phyloP scores from a whole-genome alignment of 2,329 filamentous ascomycete genomes.

The Lanzia echinophila region DNA sequence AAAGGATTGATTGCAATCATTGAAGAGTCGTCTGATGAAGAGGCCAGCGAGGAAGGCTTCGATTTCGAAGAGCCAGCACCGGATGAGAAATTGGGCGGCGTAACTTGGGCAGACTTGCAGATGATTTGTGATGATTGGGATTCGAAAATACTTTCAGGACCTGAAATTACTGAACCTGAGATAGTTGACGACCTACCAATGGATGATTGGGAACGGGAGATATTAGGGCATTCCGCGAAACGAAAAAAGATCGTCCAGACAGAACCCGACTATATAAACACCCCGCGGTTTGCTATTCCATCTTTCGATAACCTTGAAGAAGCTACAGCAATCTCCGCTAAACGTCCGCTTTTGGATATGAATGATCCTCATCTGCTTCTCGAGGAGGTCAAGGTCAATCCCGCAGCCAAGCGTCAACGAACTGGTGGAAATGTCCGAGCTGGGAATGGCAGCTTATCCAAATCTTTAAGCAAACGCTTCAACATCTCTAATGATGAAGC shows the following conservation, averaged over 20 bases:
- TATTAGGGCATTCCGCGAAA: conserved; percentile 47
- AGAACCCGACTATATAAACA: conserved; percentile 50
- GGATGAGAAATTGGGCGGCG: conserved; percentile 63
- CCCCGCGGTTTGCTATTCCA: conserved; percentile 55
- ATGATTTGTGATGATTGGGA: conserved; percentile 86
- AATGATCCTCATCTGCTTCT: conserved; percentile 83
- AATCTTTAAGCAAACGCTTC: conserved; percentile 73
- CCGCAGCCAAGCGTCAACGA: conserved; percentile 49
- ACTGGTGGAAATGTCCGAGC: conserved; percentile 50
- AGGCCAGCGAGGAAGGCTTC: conserved; percentile 40
- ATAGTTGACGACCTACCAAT: conserved; percentile 38
- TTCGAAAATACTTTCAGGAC: conserved; percentile 43
- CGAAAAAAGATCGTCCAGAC: conserved; percentile 53
- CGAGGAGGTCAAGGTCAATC: conserved; percentile 64
- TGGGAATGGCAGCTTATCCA: conserved; percentile 62
- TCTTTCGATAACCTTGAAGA: conserved; percentile 76
- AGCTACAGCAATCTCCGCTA: conserved; percentile 64
- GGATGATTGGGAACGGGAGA: conserved; percentile 58
- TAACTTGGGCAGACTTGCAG: conserved; percentile 73
- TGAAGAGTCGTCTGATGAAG: conserved; percentile 34
- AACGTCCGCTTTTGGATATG: conserved; percentile 75
- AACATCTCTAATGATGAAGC: conserved; percentile 96
- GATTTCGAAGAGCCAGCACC: conserved; percentile 45
- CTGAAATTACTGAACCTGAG: conserved; percentile 24
- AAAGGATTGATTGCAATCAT: conserved; percentile 42